Evolutionary conservation across 2,329 filamentous ascomycete species (phyloP), one percentile per base, ranked within the genome.

Genomic region (Fusarium hainanense): DNA sequence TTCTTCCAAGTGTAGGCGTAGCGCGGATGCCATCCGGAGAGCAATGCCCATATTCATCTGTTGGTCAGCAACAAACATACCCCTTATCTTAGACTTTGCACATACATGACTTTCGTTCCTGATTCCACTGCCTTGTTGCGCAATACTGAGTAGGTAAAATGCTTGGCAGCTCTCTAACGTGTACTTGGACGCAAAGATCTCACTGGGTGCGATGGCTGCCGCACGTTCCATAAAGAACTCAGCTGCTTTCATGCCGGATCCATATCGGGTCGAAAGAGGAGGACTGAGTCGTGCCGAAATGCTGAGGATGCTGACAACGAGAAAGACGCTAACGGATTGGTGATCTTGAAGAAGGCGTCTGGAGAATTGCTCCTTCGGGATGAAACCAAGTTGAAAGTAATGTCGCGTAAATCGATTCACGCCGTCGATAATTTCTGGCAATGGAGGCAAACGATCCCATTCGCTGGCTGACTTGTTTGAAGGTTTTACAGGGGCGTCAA

Each of bases 381-480:
- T 85, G 71, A 89, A 89, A 25, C 87, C 85, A 9, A 89, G 82
- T 75, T 89, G 87, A 67, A 88, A 88, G 73, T 87, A 89, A 69
- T 87, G 82, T 9, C 78, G 78, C 2, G 83, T 87, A 69, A 89
- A 88, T 43, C 81, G 82, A 60, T 84, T 79, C 62, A 88, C 82
- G 8, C 82, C 85, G 50, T 88, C 85, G 25, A 88, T 78, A 54
- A 88, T 80, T 44, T 85, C 82, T 3, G 79, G 75, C 18, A 87
- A 71, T 3, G 84, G 82, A 13, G 86, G 85, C 16, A 88, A 77
- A 6, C 81, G 76, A 12, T 84, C 82, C 85, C 86, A 87, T 32
- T 83, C 81, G 50, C 86, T 80, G 4, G 62, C 46, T 6, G 59
- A 43, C 72, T 55, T 66, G 20, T 49, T 57, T 7, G 30, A 55